Base-by-base conservation (phyloP, 208 protist species). In the Angomonas deanei region DNA sequence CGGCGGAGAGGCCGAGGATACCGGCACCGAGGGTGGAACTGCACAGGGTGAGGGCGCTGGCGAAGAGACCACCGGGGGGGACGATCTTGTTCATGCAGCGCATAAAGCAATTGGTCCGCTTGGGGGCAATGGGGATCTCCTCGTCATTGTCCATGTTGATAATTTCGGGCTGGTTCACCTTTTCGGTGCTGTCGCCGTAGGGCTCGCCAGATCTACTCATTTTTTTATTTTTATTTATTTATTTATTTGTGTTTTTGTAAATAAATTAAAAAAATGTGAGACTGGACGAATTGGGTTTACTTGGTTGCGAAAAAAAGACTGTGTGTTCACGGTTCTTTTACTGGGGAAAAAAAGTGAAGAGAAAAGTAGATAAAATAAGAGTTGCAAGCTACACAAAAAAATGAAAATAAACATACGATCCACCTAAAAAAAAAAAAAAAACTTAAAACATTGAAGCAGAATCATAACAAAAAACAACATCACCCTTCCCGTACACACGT, bases 11-110 rank as follows among this genome's bases (percentile, higher is more conserved):
- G 10, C 75, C 70, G 3, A 91, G 53, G 34, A 89, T 87, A 31
- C 84, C 84, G 8, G 81, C 84, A 21, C 87, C 84, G 33, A 93
- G 64, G 1, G 77, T 85, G 13, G 73, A 69, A 42, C 71, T 80
- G 21, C 64, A 66, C 19, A 90, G 66, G 19, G 77, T 93, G 63
- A 91, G 84, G 50, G 71, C 74, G 60, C 69, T 78, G 13, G 81
- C 66, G 0, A 82, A 21, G 32, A 89, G 19, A 23, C 82, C 80
- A 19, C 86, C 84, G 0, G 68, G 72, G 0, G 83, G 83, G 54
- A 59, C 23, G 28, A 59, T 39, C 11, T 10, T 42, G 28, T 59
- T 30, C 2, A 59, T 6, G 54, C 24, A 34, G 31, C 30, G 30
- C 26, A 11, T 59, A 30, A 59, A 59, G 10, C 17, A 13, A 19